Evolutionary conservation across 495 filamentous ascomycete species (phyloP).

Genomic region (Aspergillus saccharolyticus): DNA sequence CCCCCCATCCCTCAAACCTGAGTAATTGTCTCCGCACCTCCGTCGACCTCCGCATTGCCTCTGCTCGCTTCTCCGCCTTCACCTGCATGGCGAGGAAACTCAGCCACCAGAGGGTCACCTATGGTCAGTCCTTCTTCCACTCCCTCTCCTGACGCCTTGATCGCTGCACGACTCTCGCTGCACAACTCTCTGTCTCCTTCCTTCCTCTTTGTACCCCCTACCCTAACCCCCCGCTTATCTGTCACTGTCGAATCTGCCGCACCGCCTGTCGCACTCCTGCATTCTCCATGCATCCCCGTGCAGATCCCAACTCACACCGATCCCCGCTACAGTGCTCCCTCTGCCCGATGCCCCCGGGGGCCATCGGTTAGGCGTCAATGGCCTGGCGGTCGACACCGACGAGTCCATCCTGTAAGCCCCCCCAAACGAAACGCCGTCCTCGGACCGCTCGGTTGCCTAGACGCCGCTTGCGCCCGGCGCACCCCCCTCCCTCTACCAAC

Average conservation of each 20-base stretch:
- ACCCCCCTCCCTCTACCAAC: constrained; percentile 9
- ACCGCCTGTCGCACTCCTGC: not conserved
- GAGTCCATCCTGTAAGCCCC: constrained; percentile 77
- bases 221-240: constrained; percentile 49
- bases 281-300: not conserved
- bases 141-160: not conserved
- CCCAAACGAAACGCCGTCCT: not conserved
- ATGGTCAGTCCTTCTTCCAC: constrained; percentile 32
- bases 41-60: constrained; percentile 14
- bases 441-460: constrained; percentile 1
- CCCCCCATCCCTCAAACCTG: constrained; percentile 3
- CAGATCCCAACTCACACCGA: constrained; percentile 11
- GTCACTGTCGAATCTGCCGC: no score
- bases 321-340: constrained; percentile 67
- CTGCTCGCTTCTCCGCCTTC: constrained; percentile 6
- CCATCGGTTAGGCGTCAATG: constrained; percentile 91
- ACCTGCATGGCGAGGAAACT: constrained; percentile 45
- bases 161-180: no score
- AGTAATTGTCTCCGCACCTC: constrained; percentile 37
- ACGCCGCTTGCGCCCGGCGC: not conserved
- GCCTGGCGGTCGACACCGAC: constrained; percentile 77
- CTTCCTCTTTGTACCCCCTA: constrained; percentile 46
- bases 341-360: constrained; percentile 86
- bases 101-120: constrained; percentile 47
- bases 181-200: not conserved